Percentiles rank a stretch among this genome's conserved stretches.
phyloP scores from a whole-genome alignment of 2,329 filamentous ascomycete species.

The Aspergillus pseudotamarii region DNA sequence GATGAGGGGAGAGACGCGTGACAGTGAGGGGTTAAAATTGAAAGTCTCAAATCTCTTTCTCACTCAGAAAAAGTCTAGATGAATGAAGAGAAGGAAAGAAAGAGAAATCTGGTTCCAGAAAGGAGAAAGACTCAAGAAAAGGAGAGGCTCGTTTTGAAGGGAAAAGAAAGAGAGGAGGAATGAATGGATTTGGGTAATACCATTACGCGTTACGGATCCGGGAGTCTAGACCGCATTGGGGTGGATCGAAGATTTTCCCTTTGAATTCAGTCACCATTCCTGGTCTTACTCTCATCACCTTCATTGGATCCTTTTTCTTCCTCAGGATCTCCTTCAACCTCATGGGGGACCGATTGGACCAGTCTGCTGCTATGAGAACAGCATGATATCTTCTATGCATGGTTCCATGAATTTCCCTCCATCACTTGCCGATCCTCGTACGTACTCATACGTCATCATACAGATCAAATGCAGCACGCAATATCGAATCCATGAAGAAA shows the following conservation, averaged over 20 bases:
- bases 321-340: neutral
- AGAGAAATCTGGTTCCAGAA: neutral
- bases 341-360: neutral
- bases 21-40: neutral
- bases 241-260: neutral
- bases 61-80: neutral
- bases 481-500: neutral
- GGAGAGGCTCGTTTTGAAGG: slow-evolving; percentile 6
- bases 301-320: neutral
- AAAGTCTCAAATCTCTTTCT: neutral
- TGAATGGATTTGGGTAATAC: neutral
- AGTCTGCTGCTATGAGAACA: neutral
- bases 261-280: neutral
- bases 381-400: slow-evolving; percentile 1
- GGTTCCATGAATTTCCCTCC: neutral
- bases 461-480: neutral
- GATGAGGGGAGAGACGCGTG: neutral
- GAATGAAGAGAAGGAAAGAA: slow-evolving; percentile 1
- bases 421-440: neutral
- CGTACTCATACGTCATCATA: slow-evolving; percentile 4
- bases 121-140: slow-evolving; percentile 6
- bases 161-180: slow-evolving; percentile 6
- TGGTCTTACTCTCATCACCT: neutral
- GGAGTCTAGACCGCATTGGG: slow-evolving; percentile 8
- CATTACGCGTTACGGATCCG: neutral